Evolutionary conservation across 2,329 filamentous ascomycete species (phyloP).

Genomic region (Stagonosporopsis vannaccii): DNA sequence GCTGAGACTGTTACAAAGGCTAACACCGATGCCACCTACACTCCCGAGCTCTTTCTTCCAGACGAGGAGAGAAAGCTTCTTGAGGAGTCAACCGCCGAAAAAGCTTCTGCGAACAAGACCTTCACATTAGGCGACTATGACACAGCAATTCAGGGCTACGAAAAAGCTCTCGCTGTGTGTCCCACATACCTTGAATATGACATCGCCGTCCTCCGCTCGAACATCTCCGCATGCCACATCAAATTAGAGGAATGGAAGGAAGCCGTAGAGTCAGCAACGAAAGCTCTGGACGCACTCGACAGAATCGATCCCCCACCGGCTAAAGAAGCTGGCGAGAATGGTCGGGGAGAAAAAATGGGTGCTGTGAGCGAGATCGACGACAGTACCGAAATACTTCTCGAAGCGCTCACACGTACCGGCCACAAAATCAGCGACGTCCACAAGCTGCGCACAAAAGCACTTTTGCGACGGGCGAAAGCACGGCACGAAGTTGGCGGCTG

Average conservation of each 20-base stretch:
- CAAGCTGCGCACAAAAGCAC: constrained; percentile 81
- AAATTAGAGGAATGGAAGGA: constrained; percentile 87
- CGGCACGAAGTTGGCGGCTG: constrained; percentile 76
- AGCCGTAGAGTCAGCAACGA: constrained; percentile 75
- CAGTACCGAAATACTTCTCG: constrained; percentile 41
- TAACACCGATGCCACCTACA: constrained; percentile 10
- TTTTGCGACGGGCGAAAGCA: constrained; percentile 80
- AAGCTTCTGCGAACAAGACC: constrained; percentile 78
- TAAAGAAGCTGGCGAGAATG: constrained; percentile 47
- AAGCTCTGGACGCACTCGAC: constrained; percentile 76
- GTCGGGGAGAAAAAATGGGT: constrained; percentile 56
- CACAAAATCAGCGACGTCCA: constrained; percentile 66
- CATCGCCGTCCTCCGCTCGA: constrained; percentile 83
- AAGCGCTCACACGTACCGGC: constrained; percentile 40
- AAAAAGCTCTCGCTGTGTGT: constrained; percentile 77
- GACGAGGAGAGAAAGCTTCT: constrained; percentile 62
- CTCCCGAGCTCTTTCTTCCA: constrained; percentile 39
- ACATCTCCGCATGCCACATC: constrained; percentile 87
- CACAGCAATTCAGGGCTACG: constrained; percentile 82
- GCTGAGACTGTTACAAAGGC: constrained; percentile 10
- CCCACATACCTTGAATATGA: constrained; percentile 89
- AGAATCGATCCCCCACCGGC: constrained; percentile 58
- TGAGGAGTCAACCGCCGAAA: constrained; percentile 74
- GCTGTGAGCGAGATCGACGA: constrained; percentile 68
- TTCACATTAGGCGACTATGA: constrained; percentile 76